These are phyloP conservation scores for Protomyces inouyei DNA, from an alignment of 1,139 yeast species.

Conservation along the genomic window DNA sequence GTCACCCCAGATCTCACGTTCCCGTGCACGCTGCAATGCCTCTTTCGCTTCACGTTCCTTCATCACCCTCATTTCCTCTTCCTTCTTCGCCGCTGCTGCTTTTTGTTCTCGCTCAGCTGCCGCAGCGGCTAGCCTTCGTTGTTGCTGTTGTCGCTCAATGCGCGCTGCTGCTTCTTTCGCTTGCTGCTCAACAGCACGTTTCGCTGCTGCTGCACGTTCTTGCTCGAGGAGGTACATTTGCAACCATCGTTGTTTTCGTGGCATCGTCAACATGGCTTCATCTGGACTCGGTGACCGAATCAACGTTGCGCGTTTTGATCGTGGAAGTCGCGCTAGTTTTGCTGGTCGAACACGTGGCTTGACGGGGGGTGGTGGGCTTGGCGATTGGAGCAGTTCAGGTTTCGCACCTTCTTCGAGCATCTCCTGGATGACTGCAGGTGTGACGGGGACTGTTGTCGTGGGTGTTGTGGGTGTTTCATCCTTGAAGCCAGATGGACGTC, in stretches of 20 bases:
- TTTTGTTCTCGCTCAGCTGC: conserved; percentile 1
- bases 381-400: not conserved
- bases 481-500: conserved; percentile 1
- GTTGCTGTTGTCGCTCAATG: conserved; percentile 4
- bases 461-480: not conserved
- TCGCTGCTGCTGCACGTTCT: conserved; percentile 9
- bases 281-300: conserved; percentile 12
- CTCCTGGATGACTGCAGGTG: not conserved
- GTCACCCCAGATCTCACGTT: conserved; percentile 24
- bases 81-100: conserved; percentile 14
- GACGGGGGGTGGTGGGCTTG: not conserved
- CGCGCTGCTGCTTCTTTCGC: conserved; percentile 18
- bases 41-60: conserved; percentile 13
- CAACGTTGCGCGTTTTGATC: not conserved
- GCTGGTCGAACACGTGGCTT: not conserved
- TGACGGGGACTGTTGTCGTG: not conserved
- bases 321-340: not conserved
- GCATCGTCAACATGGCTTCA: not conserved
- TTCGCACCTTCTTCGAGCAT: not conserved
- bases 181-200: conserved; percentile 9
- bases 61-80: conserved; percentile 4
- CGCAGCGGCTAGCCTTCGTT: conserved; percentile 3
- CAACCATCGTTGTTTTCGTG: conserved; percentile 10
- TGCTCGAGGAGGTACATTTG: not conserved
- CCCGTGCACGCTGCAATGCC: conserved; percentile 18